Conservation (phyloP, 192 early-diverging fungal species). For the Globomyces pollinis-pini region DNA sequence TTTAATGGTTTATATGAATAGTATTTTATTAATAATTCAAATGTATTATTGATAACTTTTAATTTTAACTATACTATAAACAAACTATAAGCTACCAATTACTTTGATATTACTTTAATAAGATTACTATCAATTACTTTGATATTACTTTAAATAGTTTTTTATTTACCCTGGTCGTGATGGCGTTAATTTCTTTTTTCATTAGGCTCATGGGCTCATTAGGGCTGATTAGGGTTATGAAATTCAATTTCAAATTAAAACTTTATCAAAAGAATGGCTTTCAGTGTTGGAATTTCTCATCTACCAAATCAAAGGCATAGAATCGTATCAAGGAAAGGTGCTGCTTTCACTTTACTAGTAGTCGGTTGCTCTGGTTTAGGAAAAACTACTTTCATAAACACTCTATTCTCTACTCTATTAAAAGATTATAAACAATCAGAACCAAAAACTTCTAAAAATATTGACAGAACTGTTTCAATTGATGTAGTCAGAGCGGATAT, state of each 20-base stretch:
- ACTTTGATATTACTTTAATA: too few species aligned
- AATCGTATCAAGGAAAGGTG: constrained; percentile 94
- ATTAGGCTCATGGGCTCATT: too few species aligned
- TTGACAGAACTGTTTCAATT: constrained; percentile 95
- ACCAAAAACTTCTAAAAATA: constrained; percentile 83
- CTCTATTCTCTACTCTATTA: constrained; percentile 90
- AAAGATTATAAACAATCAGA: constrained; percentile 79
- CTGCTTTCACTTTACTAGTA: constrained; percentile 94
- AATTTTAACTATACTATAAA: too few species aligned
- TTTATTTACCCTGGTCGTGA: neutral
- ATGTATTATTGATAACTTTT: too few species aligned
- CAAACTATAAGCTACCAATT: too few species aligned
- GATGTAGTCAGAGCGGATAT: constrained; percentile 96
- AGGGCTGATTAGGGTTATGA: too few species aligned
- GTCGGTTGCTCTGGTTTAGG: constrained; percentile 95
- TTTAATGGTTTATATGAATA: neutral
- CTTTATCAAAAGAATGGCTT: too few species aligned
- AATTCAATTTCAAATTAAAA: too few species aligned
- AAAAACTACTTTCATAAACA: constrained; percentile 99
- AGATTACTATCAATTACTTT: too few species aligned
- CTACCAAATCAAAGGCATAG: constrained; percentile 97
- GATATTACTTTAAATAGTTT: too few species aligned
- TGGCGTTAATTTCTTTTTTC: neutral
- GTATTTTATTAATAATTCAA: neutral
- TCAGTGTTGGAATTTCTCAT: constrained; percentile 87